These are phyloP conservation scores for Xylaria hypoxylon DNA, from an alignment of 2,329 filamentous ascomycete species.

Conservation along the genomic window DNA sequence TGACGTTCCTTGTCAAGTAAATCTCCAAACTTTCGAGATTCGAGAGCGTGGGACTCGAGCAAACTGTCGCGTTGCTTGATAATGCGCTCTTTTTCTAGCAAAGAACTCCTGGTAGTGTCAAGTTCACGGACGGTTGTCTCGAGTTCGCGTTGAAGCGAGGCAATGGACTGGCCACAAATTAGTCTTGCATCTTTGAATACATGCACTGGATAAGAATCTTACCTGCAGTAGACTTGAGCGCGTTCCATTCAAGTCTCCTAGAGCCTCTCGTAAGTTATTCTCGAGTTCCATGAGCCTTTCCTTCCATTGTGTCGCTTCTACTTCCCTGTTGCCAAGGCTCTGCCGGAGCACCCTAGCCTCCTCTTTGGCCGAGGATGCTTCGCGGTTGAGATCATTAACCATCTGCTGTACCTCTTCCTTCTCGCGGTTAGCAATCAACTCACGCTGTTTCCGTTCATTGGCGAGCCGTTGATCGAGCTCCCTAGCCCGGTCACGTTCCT, in stretches of 20 bases:
- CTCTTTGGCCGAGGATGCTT: slow-evolving; percentile 84
- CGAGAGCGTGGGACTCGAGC: slow-evolving; percentile 88
- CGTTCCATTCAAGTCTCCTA: slow-evolving; percentile 89
- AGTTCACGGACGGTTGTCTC: slow-evolving; percentile 87
- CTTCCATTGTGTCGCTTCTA: slow-evolving; percentile 91
- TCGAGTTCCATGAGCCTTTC: slow-evolving; percentile 91
- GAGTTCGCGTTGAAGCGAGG: slow-evolving; percentile 87
- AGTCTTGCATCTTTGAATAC: slow-evolving; percentile 24
- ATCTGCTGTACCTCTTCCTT: slow-evolving; percentile 96
- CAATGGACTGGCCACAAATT: slow-evolving; percentile 71
- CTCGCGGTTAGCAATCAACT: slow-evolving; percentile 86
- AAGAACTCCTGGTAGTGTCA: slow-evolving; percentile 77
- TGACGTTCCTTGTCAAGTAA: slow-evolving; percentile 91
- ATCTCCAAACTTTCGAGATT: slow-evolving; percentile 85
- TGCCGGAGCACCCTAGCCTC: slow-evolving; percentile 86
- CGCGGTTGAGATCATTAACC: slow-evolving; percentile 90
- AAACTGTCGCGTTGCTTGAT: slow-evolving; percentile 90
- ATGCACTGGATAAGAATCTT: slow-evolving; percentile 43
- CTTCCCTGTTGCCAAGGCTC: slow-evolving; percentile 83
- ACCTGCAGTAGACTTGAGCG: slow-evolving; percentile 86
- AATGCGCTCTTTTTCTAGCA: slow-evolving; percentile 91
- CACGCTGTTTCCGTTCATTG: slow-evolving; percentile 85
- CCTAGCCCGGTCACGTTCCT: slow-evolving; percentile 81
- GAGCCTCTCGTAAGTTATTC: slow-evolving; percentile 84
- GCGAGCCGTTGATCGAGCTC: slow-evolving; percentile 81